Conservation (phyloP, 352 stramenopile genomes). For the Globisporangium cystogenes region DNA sequence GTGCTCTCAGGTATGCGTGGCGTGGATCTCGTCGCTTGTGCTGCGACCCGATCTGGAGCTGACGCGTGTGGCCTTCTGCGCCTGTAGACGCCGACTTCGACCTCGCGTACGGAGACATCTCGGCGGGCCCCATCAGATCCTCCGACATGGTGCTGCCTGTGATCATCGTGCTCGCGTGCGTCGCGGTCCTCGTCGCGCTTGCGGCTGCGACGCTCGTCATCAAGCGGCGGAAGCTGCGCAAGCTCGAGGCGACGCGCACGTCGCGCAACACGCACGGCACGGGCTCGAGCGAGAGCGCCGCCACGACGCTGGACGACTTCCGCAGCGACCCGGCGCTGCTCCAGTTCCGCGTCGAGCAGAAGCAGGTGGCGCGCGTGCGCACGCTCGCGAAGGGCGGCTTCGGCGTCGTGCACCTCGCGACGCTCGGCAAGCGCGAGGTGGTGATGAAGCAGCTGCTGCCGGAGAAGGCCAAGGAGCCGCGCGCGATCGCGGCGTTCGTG, state of each 20-base stretch:
- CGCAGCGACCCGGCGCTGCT: conserved; percentile 41
- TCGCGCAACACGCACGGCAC: conserved; percentile 4
- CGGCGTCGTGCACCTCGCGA: conserved; percentile 44
- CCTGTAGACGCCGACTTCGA: conserved; percentile 11
- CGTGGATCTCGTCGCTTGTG: not conserved
- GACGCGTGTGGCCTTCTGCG: not conserved
- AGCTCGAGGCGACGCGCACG: conserved; percentile 10
- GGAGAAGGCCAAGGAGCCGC: conserved; percentile 11
- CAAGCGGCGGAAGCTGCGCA: conserved; percentile 8
- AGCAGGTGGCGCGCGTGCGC: conserved; percentile 25
- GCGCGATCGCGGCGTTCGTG: conserved; percentile 25
- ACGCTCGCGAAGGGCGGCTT: conserved; percentile 47
- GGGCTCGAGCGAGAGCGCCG: conserved; percentile 8
- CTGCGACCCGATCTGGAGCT: not conserved
- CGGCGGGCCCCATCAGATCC: not conserved
- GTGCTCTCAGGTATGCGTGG: conserved; percentile 5
- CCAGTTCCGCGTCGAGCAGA: conserved; percentile 41
- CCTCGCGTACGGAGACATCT: not conserved
- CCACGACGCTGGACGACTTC: conserved; percentile 38
- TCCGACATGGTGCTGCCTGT: conserved; percentile 3
- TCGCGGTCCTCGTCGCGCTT: conserved; percentile 1
- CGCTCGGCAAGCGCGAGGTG: conserved; percentile 25
- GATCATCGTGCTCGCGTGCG: conserved; percentile 1
- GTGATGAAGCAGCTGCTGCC: conserved; percentile 12
- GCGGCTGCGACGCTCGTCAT: not conserved